phyloP scores from a whole-genome alignment of 225 moss, liverwort and hornwort species.

The Thuidium tamariscinum region DNA sequence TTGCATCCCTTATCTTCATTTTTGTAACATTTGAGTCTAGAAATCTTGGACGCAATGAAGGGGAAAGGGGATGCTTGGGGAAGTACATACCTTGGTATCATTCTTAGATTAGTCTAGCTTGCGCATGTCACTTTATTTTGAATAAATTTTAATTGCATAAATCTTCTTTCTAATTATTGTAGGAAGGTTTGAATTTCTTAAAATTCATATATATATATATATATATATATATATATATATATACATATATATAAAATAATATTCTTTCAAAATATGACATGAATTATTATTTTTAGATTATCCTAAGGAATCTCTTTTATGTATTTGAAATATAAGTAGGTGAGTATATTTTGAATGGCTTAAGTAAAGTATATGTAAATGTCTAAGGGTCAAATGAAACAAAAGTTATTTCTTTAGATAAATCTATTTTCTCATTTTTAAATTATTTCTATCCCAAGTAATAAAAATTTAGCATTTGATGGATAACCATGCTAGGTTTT shows the following conservation, averaged over 20 bases:
- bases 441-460: not conserved
- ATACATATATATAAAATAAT: fast-evolving
- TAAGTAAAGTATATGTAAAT: not conserved
- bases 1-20: no score
- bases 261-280: not conserved
- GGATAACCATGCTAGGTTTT: fast-evolving
- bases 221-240: fast-evolving
- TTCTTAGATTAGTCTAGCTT: not conserved
- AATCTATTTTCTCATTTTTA: not conserved
- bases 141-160: not conserved
- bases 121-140: not conserved
- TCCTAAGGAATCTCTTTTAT: not conserved
- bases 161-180: not conserved
- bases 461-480: not conserved
- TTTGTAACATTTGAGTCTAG: fast-evolving
- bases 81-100: not conserved
- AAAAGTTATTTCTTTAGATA: not conserved
- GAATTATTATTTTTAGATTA: fast-evolving
- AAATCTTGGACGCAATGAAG: not conserved
- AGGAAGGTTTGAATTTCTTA: no score
- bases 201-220: fast-evolving
- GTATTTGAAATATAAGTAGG: no score
- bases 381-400: not conserved
- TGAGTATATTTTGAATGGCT: not conserved
- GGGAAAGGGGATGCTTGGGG: not conserved